phyloP scores from a whole-genome alignment of 1,284 basidiomycete species.

The Puccinia novopanici region DNA sequence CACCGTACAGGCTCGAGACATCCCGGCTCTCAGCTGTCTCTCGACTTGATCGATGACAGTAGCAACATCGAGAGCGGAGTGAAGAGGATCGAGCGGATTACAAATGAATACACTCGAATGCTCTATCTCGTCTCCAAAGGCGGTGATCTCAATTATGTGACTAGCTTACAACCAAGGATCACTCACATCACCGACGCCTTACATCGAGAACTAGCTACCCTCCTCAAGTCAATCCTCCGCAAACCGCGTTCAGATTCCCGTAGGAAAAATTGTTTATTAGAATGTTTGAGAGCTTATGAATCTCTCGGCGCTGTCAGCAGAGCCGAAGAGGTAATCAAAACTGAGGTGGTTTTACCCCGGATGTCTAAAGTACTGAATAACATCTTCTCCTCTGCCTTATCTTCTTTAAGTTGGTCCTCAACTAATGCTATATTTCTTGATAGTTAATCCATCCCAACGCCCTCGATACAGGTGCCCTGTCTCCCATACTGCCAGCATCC shows the following conservation, averaged over 20 bases:
- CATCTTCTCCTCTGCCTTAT: background rate
- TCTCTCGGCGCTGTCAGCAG: slow-evolving; percentile 27
- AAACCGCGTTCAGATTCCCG: slow-evolving; percentile 27
- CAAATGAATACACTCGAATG: slow-evolving; percentile 41
- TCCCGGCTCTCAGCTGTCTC: slow-evolving; percentile 6
- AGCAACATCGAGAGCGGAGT: slow-evolving; percentile 23
- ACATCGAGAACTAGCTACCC: slow-evolving; percentile 32
- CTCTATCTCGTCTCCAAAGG: slow-evolving; percentile 46
- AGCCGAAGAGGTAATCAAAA: slow-evolving; percentile 48
- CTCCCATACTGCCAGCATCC: slow-evolving; percentile 42
- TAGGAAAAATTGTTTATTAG: slow-evolving; percentile 29
- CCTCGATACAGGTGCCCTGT: slow-evolving; percentile 22
- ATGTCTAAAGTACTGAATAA: slow-evolving; percentile 33
- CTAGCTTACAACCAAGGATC: slow-evolving; percentile 35
- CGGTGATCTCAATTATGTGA: slow-evolving; percentile 20
- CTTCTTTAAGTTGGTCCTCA: background rate
- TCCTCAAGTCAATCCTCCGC: slow-evolving; percentile 25
- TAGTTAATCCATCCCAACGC: slow-evolving; percentile 45
- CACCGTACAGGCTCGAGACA: slow-evolving; percentile 14
- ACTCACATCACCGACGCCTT: slow-evolving; percentile 40
- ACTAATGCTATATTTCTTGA: background rate
- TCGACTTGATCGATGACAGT: slow-evolving; percentile 20
- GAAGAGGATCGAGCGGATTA: slow-evolving; percentile 39
- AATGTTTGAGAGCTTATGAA: slow-evolving; percentile 48
- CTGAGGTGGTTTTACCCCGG: slow-evolving; percentile 44